Conservation (phyloP, 768 basidiomycete species). For the Tricholomella constricta region DNA sequence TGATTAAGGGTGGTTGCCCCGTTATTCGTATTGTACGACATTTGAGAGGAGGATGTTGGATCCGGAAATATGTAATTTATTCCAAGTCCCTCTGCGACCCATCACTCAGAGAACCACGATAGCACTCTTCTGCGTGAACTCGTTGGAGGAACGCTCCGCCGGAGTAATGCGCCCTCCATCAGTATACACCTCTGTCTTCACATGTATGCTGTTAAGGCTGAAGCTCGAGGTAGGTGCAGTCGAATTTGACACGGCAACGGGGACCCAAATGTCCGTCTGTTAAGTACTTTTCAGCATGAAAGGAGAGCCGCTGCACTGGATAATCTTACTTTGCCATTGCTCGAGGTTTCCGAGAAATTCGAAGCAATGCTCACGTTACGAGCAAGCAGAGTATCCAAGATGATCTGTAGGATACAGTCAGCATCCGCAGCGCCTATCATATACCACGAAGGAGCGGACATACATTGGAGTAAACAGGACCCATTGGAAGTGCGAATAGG, state of each 20-base stretch:
- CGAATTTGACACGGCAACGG: neutral
- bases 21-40: slow-evolving; percentile 8
- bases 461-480: slow-evolving; percentile 45
- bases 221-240: slow-evolving; percentile 13
- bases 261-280: too few species aligned
- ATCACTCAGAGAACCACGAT: neutral
- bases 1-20: slow-evolving; percentile 36
- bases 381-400: too few species aligned
- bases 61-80: slow-evolving; percentile 19
- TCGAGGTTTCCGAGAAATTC: too few species aligned
- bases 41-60: slow-evolving; percentile 15
- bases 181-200: slow-evolving; percentile 17
- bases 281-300: too few species aligned
- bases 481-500: slow-evolving; percentile 42
- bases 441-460: slow-evolving; percentile 7
- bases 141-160: neutral
- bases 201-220: slow-evolving; percentile 21
- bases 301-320: too few species aligned
- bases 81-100: slow-evolving; percentile 2
- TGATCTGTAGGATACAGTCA: too few species aligned
- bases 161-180: slow-evolving; percentile 5
- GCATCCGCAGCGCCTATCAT: too few species aligned
- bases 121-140: neutral
- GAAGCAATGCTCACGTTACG: too few species aligned
- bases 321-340: too few species aligned